Evolutionary conservation across 169 alveolate genomes (phyloP), one percentile per base, ranked within the genome.

Genomic region (Eimeria maxima): DNA sequence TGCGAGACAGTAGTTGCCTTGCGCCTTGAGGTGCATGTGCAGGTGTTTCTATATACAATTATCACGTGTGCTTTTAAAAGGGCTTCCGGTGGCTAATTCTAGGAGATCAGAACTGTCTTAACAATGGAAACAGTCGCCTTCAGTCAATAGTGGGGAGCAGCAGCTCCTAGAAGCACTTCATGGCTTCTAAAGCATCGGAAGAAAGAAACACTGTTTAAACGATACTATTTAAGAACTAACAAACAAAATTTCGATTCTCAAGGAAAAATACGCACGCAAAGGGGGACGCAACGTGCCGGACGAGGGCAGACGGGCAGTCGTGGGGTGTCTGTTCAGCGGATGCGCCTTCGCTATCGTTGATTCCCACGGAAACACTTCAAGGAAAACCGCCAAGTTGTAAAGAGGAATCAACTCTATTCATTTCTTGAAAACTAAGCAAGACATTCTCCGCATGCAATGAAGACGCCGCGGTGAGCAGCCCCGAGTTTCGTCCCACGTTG

Each of bases 241-340:
- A 13, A 11, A 63, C 3, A 63, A 63, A 63, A 14, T 14, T 63
- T 24, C 4, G 18, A 2, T 73, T 73, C 38, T 20, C 14, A 7
- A 73, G 55, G 0, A 55, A 33, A 38, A 42, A 73, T 38, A 73
- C 53, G 18, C 53, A 73, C 45, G 55, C 29, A 13, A 0, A 73
- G 50, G 11, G 13, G 55, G 38, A 29, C 22, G 55, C 55, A 55
- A 3, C 55, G 22, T 50, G 53, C 83, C 13, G 55, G 55, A 13
- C 24, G 83, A 4, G 83, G n/a, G 10, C 45, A 29, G 83, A 55
- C 20, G 53, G 83, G 11, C 53, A 24, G 53, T 20, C 53, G 83
- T 73, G 83, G 55, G 53, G 80, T 73, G 83, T 73, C 55, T 38
- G 83, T 38, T 33, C 83, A 63, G 38, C 73, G 10, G 73, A 24